phyloP scores from a whole-genome alignment of 345 rosid genomes.

The Ceriops decandra region DNA sequence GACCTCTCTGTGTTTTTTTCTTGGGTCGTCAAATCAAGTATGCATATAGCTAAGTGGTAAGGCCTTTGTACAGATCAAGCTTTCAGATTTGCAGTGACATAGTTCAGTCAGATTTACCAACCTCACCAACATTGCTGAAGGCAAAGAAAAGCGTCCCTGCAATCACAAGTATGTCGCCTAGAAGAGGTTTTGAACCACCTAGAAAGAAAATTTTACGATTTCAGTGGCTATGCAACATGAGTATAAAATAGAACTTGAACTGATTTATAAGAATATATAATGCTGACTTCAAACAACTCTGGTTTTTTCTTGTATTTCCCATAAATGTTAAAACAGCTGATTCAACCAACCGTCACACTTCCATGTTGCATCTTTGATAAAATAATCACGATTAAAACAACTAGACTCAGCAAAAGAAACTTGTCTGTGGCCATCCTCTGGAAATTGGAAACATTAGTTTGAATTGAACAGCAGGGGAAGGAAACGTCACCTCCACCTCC shows the following conservation, averaged over 20 bases:
- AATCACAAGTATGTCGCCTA: constrained; percentile 50
- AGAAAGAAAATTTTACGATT: background rate
- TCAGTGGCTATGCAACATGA: background rate
- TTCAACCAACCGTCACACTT: no score
- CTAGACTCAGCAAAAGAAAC: background rate
- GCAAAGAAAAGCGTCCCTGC: constrained; percentile 46
- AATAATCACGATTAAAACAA: no score
- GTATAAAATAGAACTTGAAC: background rate
- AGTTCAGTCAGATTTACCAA: constrained; percentile 15
- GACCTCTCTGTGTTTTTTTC: no score
- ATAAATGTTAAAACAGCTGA: no score
- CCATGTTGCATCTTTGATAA: no score
- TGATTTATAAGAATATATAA: background rate
- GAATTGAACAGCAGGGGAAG: background rate
- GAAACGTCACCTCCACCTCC: constrained; percentile 49
- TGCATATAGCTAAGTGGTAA: no score
- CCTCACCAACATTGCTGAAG: constrained; percentile 59
- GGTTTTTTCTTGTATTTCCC: no score
- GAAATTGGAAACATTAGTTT: background rate
- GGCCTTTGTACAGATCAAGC: background rate
- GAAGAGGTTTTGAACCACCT: constrained; percentile 47
- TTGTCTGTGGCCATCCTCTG: background rate
- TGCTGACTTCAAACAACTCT: no score
- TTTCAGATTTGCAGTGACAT: background rate
- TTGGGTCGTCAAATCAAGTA: no score